A percentile compares a stretch with the other conserved stretches of the same genome.
phyloP scores from a whole-genome alignment of 495 filamentous ascomycete species.

The Tuber borchii region DNA sequence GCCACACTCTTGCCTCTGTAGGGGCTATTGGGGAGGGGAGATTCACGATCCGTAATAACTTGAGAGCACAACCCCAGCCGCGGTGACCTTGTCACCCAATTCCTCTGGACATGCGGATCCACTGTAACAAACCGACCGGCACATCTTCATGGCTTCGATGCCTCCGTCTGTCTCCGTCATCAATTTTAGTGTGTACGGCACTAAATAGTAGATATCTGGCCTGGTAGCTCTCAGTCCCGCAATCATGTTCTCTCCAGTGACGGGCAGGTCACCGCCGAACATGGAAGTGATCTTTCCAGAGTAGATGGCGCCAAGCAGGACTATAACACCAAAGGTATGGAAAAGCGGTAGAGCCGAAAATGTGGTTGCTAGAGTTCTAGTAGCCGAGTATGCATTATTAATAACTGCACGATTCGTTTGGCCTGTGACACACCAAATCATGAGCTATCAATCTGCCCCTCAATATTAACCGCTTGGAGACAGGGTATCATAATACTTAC shows the following conservation, averaged over 20 bases:
- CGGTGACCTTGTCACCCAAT: constrained; percentile 51
- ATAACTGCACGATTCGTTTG: constrained; percentile 40
- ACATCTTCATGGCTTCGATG: constrained; percentile 46
- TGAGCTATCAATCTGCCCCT: background rate
- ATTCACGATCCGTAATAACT: constrained; percentile 52
- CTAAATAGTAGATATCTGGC: constrained; percentile 51
- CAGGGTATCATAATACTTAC: background rate
- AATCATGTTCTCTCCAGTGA: constrained; percentile 50
- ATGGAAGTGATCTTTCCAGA: constrained; percentile 50
- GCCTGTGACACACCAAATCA: constrained; percentile 10
- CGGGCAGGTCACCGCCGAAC: constrained; percentile 51
- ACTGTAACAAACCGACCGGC: constrained; percentile 49
- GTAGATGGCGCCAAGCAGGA: constrained; percentile 50
- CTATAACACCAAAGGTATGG: constrained; percentile 50
- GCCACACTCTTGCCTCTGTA: constrained; percentile 7
- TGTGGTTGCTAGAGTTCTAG: constrained; percentile 45
- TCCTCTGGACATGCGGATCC: constrained; percentile 55
- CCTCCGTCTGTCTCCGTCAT: constrained; percentile 50
- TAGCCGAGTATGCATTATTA: constrained; percentile 45
- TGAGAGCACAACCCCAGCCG: constrained; percentile 48
- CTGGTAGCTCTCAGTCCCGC: constrained; percentile 47
- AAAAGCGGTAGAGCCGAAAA: constrained; percentile 56
- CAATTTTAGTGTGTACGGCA: constrained; percentile 55
- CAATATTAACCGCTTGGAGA: background rate
- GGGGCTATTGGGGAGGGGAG: background rate